Base-by-base conservation (phyloP, 2,329 filamentous ascomycete genomes). In the Colletotrichum karsti region DNA sequence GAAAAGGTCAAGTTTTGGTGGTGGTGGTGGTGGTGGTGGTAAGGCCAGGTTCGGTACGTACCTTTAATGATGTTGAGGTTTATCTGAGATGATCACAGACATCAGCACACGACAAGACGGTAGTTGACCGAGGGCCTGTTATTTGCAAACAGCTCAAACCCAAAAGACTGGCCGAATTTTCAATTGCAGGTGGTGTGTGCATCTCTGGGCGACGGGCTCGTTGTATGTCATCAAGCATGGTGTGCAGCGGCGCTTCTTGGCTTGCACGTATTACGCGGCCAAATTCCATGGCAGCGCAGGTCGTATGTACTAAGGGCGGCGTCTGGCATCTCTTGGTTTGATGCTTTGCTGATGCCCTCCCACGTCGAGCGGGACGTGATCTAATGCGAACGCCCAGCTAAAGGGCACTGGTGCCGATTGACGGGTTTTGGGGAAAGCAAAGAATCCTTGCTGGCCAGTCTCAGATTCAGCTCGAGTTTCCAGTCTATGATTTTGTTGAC, bases 381-480 rank as follows among this genome's bases (percentile, higher is more conserved):
- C 51, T 55, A 58, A 46, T 48, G 55, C 28, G 41, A 35, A 37
- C 41, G 55, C 56, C 44, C 46, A 41, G 35, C 42, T 35, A 22
- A 26, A 57, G 22, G 22, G 37, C 26, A 53, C 35, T 37, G 33
- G 54, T 22, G 37, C 30, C 20, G 30, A 55, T 37, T 39, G 39
- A 35, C 22, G 55, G 55, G 30, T 15, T 37, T 35, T 28, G 48
- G 46, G n/a, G 46, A 54, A 33, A 48, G 37, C 30, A 55, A 50
- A 65, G 20, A 18, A 68, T 37, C 54, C 65, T 30, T 60, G 61
- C 48, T 39, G 62, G 46, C 22, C 46, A 53, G 65, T 68, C 65
- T 68, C 65, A 58, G 65, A 55, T 68, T 66, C 61, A 66, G 55
- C 65, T 66, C 37, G 33, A 54, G 60, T 65, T 55, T 64, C 46